Base-by-base conservation (phyloP, 441 rosid genomes). In the Hypseocharis bilobata region DNA sequence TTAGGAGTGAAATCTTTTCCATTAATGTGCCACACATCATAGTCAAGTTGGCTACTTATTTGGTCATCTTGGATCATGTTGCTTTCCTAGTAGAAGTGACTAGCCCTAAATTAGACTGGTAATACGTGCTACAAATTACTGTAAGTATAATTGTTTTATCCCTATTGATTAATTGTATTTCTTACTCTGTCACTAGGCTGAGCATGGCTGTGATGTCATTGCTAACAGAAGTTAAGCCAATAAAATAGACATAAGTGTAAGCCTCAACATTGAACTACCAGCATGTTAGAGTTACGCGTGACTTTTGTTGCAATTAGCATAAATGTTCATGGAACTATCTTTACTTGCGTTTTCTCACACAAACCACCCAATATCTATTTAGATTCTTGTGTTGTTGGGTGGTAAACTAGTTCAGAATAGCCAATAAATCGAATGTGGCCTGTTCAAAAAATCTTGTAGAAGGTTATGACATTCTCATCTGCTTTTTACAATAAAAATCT, bases 181-280 rank as follows among this genome's bases (percentile, higher is more conserved):
- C 27, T 23, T 28, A 23, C 57, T 52, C 27, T 13, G 23, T 52
- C 57, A 52, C 59, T 25, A 54, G 59, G 59, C 29, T 25, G 25
- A 54, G n/a, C 20, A 3, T 25, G 26, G 16, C 30, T 63, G 22
- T 82, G 85, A 83, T 77, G 87, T 82, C 85, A 83, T 52, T 51
- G 68, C 70, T 68, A 30, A 51, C 71, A 71, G 71, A 76, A 78
- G 80, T 69, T 71, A 65, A 74, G 70, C 78, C 64, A 74, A 72
- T 85, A 66, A 74, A 74, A 64, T 56, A 70, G 72, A 30, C 63
- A 54, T 54, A 54, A 23, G 4, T 23, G 28, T 13, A 23, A 54
- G 27, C 30, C 14, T 54, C 59, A 10, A n/a, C 32, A 38, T 10
- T 32, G 26, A 32, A 38, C 28, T 49, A 57, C 44, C 49, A 29